Evolutionary conservation across 345 rosid species (phyloP).

Genomic region (Gossypium mustelinum): DNA sequence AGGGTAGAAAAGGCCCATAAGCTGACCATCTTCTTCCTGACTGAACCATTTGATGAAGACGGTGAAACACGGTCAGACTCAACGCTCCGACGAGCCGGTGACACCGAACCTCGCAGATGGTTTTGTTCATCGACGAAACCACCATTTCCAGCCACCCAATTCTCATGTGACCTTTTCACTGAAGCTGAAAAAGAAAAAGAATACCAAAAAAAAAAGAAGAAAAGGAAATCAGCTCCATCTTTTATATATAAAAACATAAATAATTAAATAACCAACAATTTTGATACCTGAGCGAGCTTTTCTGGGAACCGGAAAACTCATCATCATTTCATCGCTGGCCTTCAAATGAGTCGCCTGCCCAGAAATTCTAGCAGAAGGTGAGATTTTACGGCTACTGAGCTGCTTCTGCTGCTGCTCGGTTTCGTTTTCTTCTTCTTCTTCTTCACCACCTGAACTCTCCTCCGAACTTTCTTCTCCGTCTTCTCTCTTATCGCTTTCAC

Average conservation of each 20-base stretch:
- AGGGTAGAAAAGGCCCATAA: not conserved
- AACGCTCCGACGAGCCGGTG: conserved; percentile 36
- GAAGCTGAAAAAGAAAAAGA: conserved; percentile 33
- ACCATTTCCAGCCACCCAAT: conserved; percentile 42
- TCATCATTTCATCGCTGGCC: conserved; percentile 43
- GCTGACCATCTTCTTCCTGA: conserved; percentile 45
- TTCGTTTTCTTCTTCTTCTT: conserved; percentile 26
- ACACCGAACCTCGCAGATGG: conserved; percentile 28
- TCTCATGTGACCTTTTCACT: conserved; percentile 52
- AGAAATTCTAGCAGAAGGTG: conserved; percentile 11
- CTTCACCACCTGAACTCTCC: conserved; percentile 36
- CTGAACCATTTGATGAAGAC: conserved; percentile 40
- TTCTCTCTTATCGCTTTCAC: conserved; percentile 23
- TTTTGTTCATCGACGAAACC: conserved; percentile 37
- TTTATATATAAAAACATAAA: not conserved
- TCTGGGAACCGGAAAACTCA: conserved; percentile 53
- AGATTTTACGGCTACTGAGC: conserved; percentile 18
- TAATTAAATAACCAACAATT: not conserved
- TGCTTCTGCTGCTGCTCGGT: conserved; percentile 11
- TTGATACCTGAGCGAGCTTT: conserved; percentile 58
- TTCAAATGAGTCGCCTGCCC: conserved; percentile 18
- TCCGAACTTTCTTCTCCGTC: conserved; percentile 38
- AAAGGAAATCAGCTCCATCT: not conserved
- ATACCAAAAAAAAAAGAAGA: not conserved
- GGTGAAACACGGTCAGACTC: conserved; percentile 41